Conservation (phyloP, 768 basidiomycete species). For the Boletus subparvulus region DNA sequence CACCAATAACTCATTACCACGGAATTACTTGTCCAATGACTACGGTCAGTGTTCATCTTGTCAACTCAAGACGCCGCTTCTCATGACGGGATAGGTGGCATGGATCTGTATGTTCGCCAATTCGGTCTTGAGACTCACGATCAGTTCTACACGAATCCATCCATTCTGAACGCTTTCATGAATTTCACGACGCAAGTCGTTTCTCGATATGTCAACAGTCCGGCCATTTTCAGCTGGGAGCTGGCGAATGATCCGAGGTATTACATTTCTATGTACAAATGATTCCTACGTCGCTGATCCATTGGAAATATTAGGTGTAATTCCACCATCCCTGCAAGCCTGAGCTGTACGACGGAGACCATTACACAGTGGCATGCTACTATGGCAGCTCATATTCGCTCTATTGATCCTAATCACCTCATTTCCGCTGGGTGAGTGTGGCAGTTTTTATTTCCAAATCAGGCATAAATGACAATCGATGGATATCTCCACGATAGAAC, state of each 20-base stretch:
- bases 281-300: not conserved
- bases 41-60: constrained; percentile 43
- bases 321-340: constrained; percentile 47
- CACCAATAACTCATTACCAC: constrained; percentile 43
- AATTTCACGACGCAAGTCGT: constrained; percentile 58
- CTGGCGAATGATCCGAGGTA: constrained; percentile 67
- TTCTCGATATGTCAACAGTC: constrained; percentile 51
- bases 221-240: constrained; percentile 59
- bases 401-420: constrained; percentile 61
- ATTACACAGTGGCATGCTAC: constrained; percentile 57
- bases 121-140: constrained; percentile 47
- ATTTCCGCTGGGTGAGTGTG: constrained; percentile 56
- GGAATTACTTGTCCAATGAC: constrained; percentile 60
- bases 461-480: not conserved
- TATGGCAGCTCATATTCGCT: constrained; percentile 44
- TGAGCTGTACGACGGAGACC: constrained; percentile 47
- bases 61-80: not conserved
- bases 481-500: constrained; percentile 31
- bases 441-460: not conserved
- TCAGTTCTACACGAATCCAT: constrained; percentile 55
- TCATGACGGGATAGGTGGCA: constrained; percentile 46
- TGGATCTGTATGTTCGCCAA: constrained; percentile 63
- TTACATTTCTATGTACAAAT: not conserved
- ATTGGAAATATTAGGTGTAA: constrained; percentile 45
- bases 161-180: constrained; percentile 50